phyloP scores from a whole-genome alignment of 2,329 filamentous ascomycete species.

The Colletotrichum higginsianum region DNA sequence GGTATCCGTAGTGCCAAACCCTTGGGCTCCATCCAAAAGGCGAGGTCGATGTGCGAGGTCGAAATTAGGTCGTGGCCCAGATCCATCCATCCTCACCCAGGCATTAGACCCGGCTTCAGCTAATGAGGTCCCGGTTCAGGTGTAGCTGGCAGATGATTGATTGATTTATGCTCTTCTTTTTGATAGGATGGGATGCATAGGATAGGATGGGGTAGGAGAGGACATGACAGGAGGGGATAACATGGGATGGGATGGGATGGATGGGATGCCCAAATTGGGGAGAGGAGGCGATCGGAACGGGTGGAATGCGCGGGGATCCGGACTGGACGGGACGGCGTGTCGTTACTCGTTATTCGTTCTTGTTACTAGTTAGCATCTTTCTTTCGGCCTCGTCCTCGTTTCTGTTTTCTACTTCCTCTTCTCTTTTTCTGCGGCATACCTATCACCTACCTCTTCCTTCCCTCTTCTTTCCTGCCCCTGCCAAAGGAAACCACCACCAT shows the following conservation, averaged over 20 bases:
- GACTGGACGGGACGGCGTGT: conserved; percentile 11
- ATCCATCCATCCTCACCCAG: background rate
- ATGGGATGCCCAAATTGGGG: conserved; percentile 7
- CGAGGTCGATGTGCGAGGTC: conserved; percentile 5
- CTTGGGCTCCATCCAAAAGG: background rate
- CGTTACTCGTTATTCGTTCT: no score
- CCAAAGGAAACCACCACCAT: background rate
- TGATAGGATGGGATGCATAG: background rate
- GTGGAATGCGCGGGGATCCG: conserved; percentile 42
- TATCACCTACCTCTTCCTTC: background rate
- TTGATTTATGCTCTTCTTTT: background rate
- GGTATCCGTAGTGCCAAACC: no score
- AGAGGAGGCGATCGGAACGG: conserved; percentile 37
- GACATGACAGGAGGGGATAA: no score
- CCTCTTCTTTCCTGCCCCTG: background rate
- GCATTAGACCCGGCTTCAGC: background rate
- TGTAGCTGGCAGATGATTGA: conserved; percentile 12
- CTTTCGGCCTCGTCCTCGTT: conserved; percentile 12
- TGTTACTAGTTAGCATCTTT: background rate
- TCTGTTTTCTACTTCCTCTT: conserved; percentile 10
- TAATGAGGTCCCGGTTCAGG: background rate
- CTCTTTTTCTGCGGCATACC: background rate
- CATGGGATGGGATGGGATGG: no score
- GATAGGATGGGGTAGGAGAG: no score
- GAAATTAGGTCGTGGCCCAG: conserved; percentile 12